These are phyloP conservation scores for Fusarium sp. DNA, from an alignment of 2,329 filamentous ascomycete genomes.

Conservation along the genomic window DNA sequence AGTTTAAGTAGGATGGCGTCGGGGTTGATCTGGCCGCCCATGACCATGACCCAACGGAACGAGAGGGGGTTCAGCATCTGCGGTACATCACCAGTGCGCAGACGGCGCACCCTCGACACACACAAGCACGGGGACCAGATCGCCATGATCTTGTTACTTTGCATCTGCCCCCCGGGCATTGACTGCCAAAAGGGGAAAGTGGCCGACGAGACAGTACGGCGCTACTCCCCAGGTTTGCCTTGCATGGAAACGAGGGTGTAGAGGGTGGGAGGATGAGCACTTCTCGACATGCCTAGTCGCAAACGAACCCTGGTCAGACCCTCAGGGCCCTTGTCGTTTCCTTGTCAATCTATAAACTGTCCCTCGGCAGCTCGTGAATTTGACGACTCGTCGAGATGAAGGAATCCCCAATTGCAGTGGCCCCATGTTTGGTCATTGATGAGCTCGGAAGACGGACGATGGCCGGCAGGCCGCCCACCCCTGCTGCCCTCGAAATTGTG, in stretches of 20 bases:
- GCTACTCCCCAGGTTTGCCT: constrained; percentile 45
- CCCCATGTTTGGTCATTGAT: constrained; percentile 22
- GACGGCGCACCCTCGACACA: constrained; percentile 21
- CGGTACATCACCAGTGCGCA: constrained; percentile 8
- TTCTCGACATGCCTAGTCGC: constrained; percentile 6
- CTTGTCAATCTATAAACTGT: constrained; percentile 16
- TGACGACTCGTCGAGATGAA: constrained; percentile 26
- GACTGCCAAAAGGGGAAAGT: constrained; percentile 41
- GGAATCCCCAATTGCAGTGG: not conserved
- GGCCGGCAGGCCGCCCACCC: constrained; percentile 26
- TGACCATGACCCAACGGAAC: constrained; percentile 16
- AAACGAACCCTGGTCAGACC: constrained; percentile 8
- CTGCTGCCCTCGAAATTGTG: constrained; percentile 7
- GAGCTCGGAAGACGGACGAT: constrained; percentile 25
- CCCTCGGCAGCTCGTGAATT: constrained; percentile 45
- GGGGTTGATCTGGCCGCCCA: constrained; percentile 17
- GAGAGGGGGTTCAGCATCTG: constrained; percentile 16
- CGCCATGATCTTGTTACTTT: constrained; percentile 41
- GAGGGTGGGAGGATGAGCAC: constrained; percentile 17
- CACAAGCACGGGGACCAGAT: constrained; percentile 37
- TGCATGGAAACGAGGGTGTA: constrained; percentile 26
- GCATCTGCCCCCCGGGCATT: constrained; percentile 40
- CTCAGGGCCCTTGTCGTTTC: constrained; percentile 18
- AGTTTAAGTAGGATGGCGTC: constrained; percentile 39
- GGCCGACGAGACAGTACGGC: constrained; percentile 31